Evolutionary conservation across 2,329 filamentous ascomycete genomes (phyloP).

Genomic region (Sarocladium brachiariae): DNA sequence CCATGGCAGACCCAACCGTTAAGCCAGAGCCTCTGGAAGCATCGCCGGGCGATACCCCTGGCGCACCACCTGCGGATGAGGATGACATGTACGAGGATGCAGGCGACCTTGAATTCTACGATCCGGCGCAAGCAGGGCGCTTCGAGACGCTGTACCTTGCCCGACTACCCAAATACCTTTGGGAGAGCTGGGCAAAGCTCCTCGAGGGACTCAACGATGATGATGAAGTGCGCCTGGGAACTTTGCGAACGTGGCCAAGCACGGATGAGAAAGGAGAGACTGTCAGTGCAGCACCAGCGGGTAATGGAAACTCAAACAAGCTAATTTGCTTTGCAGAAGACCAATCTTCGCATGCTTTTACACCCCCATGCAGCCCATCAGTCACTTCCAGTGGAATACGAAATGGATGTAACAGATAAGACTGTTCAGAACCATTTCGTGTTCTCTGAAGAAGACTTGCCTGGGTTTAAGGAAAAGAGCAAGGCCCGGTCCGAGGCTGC

Average conservation of each 20-base stretch:
- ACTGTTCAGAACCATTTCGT: slow-evolving; percentile 80
- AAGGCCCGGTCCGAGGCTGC: slow-evolving; percentile 49
- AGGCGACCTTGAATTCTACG: slow-evolving; percentile 51
- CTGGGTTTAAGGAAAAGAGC: slow-evolving; percentile 42
- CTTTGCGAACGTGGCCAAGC: slow-evolving; percentile 54
- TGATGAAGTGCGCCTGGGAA: slow-evolving; percentile 75
- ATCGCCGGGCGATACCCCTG: slow-evolving; percentile 24
- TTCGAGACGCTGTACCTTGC: slow-evolving; percentile 59
- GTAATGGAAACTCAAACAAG: no score
- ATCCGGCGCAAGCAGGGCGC: slow-evolving; percentile 31
- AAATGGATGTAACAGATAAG: slow-evolving; percentile 59
- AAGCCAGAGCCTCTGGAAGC: slow-evolving; percentile 43
- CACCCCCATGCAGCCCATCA: slow-evolving; percentile 59
- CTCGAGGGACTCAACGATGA: slow-evolving; percentile 63
- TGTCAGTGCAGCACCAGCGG: not conserved
- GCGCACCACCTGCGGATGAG: slow-evolving; percentile 39
- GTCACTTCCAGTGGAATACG: slow-evolving; percentile 80
- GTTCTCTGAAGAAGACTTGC: slow-evolving; percentile 89
- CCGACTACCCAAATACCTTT: slow-evolving; percentile 71
- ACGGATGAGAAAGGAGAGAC: slow-evolving; percentile 37
- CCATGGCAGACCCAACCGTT: slow-evolving; percentile 31
- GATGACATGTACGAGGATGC: slow-evolving; percentile 62
- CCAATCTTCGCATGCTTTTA: slow-evolving; percentile 57
- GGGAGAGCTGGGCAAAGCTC: slow-evolving; percentile 63
- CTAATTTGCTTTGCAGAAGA: slow-evolving; percentile 17